Percentiles rank a stretch among this genome's conserved stretches.
These are phyloP conservation scores for Scolecobasidium constrictum DNA, from an alignment of 2,329 filamentous ascomycete genomes.

Conservation along the genomic window DNA sequence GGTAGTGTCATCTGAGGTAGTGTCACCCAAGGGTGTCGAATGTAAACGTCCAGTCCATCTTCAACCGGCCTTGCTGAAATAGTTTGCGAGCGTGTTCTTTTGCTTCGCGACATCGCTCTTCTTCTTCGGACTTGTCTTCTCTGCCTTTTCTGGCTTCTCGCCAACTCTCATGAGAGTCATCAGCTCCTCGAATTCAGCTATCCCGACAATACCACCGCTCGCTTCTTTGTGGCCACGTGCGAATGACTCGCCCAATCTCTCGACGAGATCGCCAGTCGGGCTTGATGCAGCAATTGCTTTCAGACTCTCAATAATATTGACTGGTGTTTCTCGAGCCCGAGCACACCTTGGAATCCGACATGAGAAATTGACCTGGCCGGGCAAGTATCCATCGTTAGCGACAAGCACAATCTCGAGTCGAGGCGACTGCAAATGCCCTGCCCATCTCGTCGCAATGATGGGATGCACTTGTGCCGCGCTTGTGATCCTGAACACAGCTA, in stretches of 20 bases:
- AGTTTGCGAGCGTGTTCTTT: slow-evolving; percentile 45
- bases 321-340: slow-evolving; percentile 39
- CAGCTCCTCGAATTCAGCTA: slow-evolving; percentile 53
- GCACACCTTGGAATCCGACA: slow-evolving; percentile 51
- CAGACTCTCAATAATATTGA: slow-evolving; percentile 53
- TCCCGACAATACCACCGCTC: slow-evolving; percentile 52
- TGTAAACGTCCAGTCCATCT: too few species aligned
- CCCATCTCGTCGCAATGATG: slow-evolving; percentile 57
- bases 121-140: slow-evolving; percentile 21
- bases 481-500: slow-evolving; percentile 52
- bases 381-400: slow-evolving; percentile 55
- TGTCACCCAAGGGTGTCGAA: too few species aligned
- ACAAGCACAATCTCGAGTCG: slow-evolving; percentile 54
- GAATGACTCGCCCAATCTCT: slow-evolving; percentile 51
- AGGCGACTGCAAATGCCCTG: slow-evolving; percentile 46
- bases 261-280: slow-evolving; percentile 24
- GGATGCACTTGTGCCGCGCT: slow-evolving; percentile 54
- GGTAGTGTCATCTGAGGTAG: too few species aligned
- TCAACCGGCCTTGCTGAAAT: slow-evolving; percentile 35
- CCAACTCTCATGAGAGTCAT: slow-evolving; percentile 48
- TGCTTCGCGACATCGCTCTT: slow-evolving; percentile 27
- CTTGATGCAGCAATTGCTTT: slow-evolving; percentile 36
- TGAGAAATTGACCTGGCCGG: slow-evolving; percentile 55
- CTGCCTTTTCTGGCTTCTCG: slow-evolving; percentile 36
- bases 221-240: slow-evolving; percentile 58